phyloP scores from a whole-genome alignment of 148 eudicot genomes.

The Amaranthus cruentus region DNA sequence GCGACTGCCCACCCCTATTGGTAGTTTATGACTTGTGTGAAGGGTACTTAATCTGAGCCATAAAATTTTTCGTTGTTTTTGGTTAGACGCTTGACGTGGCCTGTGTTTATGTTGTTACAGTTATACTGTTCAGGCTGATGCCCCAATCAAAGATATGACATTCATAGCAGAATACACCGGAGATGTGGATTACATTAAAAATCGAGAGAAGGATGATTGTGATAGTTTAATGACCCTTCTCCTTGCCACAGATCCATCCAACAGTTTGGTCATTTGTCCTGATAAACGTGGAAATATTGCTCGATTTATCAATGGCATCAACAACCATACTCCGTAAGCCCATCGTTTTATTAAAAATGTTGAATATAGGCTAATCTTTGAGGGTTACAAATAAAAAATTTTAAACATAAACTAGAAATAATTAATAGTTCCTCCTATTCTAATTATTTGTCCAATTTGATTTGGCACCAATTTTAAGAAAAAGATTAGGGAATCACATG shows the following conservation, averaged over 20 bases:
- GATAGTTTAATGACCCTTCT: constrained; percentile 97
- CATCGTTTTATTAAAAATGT: neutral
- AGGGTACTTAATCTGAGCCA: constrained; percentile 50
- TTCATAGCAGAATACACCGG: constrained; percentile 73
- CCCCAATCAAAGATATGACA: constrained; percentile 80
- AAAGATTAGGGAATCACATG: no score
- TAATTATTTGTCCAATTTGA: no score
- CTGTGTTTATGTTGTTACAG: constrained; percentile 34
- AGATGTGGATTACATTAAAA: constrained; percentile 83
- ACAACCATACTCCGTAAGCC: constrained; percentile 78
- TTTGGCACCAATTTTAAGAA: no score
- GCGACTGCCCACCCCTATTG: constrained; percentile 74
- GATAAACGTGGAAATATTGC: constrained; percentile 92
- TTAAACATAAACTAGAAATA: no score
- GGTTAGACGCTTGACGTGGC: constrained; percentile 7
- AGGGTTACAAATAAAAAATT: no score
- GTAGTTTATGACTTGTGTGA: constrained; percentile 69
- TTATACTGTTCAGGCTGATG: constrained; percentile 81
- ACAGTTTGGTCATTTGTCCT: constrained; percentile 82
- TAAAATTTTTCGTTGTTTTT: neutral
- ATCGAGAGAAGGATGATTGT: constrained; percentile 77
- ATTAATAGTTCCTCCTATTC: no score
- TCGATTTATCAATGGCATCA: constrained; percentile 88
- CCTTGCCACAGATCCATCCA: constrained; percentile 50
- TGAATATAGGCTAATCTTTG: no score